Base-by-base conservation (phyloP, 257 asterid species). In the Jacaranda copaia region DNA sequence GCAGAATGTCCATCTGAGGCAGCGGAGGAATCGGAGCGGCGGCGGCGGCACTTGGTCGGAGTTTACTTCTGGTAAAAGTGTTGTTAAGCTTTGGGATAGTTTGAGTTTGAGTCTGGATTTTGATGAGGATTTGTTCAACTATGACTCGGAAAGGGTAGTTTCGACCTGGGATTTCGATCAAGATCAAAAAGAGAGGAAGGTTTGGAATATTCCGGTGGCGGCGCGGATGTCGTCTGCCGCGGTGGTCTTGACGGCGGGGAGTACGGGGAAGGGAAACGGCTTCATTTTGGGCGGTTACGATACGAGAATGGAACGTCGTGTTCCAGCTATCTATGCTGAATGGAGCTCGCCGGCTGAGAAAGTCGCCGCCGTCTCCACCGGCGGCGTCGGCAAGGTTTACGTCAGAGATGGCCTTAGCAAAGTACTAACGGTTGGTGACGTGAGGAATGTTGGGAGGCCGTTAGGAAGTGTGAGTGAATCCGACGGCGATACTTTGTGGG, bases 41-140 rank as follows among this genome's bases (percentile, higher is more conserved):
- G 74, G 78, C 66, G 74, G 78, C 75, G 79, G 79, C 40, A 83
- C 73, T 0, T 86, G 90, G 94, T 53, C 89, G 35, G 96, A 87
- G 0, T 85, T 89, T 59, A 52, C 87, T 0, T 73, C 85, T 42
- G 97, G 97, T 15, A 83, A 84, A 68, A 89, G 81, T 53, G 97
- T 96, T 5, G 99, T 96, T 0, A 90, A 86, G 88, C 87, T 93
- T 9, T 93, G 99, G 98, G 99, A 96, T 76, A 89, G 93, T 65
- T 72, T 94, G 46, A 89, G 92, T 11, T 61, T 92, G 25, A 88
- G 85, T 57, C 84, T 91, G 5, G 96, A 91, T 82, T 81, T 87
- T 9, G 96, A 89, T 12, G 92, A 90, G 12, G 95, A 84, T 65
- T 67, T 87, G 7, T 80, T 87, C 61, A 74, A 80, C 49, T 53